A percentile compares a stretch with the other conserved stretches of the same genome.
These are phyloP conservation scores for Selaginella moellendorffii DNA, from an alignment of 75 land plant genomes.

Conservation along the genomic window DNA sequence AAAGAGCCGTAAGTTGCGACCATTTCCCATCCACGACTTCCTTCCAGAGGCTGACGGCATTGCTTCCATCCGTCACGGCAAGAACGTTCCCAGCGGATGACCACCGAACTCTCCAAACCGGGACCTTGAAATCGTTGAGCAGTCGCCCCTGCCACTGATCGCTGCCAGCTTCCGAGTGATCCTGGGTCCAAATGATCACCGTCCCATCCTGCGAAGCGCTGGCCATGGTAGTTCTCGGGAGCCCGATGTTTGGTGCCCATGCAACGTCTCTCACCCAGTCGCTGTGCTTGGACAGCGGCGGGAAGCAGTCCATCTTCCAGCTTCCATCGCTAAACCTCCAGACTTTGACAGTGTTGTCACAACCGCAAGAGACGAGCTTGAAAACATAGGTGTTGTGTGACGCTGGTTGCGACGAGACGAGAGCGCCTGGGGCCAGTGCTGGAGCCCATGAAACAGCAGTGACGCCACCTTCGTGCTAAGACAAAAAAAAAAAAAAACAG, in stretches of 20 bases:
- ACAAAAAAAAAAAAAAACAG: not conserved
- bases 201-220: constrained; percentile 9
- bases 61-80: not conserved
- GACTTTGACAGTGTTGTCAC: constrained; percentile 3
- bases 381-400: not conserved
- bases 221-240: constrained; percentile 4
- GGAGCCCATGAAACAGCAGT: constrained; percentile 2
- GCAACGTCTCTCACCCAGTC: constrained; percentile 8
- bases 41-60: not conserved
- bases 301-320: constrained; percentile 8
- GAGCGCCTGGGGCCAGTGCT: not conserved
- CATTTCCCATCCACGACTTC: not conserved
- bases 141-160: constrained; percentile 3
- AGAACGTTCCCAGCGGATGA: not conserved
- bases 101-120: not conserved
- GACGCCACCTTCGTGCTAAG: not conserved
- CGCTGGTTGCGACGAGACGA: not conserved
- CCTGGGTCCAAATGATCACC: constrained; percentile 4
- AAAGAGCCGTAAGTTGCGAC: not conserved
- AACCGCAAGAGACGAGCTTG: constrained; percentile 1
- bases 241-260: constrained; percentile 5
- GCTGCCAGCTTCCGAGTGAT: too few species aligned
- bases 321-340: constrained; percentile 1
- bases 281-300: not conserved
- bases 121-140: not conserved